phyloP scores from a whole-genome alignment of 108 stramenopile species.

The Schizochytrium sp. region DNA sequence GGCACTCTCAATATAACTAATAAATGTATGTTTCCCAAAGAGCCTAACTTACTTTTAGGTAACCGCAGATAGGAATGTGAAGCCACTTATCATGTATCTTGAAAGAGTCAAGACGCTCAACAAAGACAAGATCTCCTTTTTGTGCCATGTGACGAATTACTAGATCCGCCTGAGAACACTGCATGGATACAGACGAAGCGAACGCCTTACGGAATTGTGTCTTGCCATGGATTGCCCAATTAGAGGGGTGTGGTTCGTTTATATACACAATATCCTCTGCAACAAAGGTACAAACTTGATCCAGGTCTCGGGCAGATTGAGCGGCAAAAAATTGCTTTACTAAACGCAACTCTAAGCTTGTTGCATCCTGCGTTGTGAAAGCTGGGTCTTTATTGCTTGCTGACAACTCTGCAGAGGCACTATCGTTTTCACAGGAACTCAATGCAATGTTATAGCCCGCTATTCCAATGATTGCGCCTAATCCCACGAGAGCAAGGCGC shows the following conservation, averaged over 20 bases:
- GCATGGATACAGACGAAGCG: slow-evolving; percentile 11
- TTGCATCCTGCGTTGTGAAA: too few species aligned
- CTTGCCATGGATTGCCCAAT: slow-evolving; percentile 17
- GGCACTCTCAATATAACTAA: neutral
- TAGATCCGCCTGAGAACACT: neutral
- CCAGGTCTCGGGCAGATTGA: neutral
- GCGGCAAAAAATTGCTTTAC: slow-evolving; percentile 1
- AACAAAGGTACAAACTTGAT: neutral
- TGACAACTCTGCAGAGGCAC: too few species aligned
- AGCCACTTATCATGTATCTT: slow-evolving; percentile 5
- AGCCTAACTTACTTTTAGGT: slow-evolving; percentile 42
- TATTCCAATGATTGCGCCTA: too few species aligned
- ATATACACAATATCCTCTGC: slow-evolving; percentile 44
- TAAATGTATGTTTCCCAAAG: neutral
- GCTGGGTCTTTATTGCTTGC: too few species aligned
- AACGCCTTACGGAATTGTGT: slow-evolving; percentile 21
- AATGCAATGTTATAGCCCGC: too few species aligned
- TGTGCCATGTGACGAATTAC: neutral
- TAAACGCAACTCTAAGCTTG: neutral
- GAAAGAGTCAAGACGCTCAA: slow-evolving; percentile 30
- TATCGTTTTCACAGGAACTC: too few species aligned
- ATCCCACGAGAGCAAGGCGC: too few species aligned
- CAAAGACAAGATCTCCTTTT: slow-evolving; percentile 1
- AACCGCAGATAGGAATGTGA: slow-evolving; percentile 35
- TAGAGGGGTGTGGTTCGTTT: slow-evolving; percentile 11